Base-by-base conservation (phyloP, 2,329 filamentous ascomycete species). In the Microthyrium microscopicum region DNA sequence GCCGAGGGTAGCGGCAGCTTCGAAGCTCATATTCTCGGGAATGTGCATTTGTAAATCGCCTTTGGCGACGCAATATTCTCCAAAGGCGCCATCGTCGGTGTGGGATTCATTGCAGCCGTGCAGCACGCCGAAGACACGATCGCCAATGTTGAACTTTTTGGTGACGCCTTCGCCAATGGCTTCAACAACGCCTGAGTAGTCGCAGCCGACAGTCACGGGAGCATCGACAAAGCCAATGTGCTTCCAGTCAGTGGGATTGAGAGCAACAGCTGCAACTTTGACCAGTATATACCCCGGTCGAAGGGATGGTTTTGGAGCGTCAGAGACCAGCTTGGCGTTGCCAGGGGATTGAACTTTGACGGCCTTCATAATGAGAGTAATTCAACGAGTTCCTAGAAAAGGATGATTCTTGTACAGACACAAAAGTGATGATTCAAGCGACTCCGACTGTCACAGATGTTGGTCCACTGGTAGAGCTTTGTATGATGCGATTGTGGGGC, bases 231-330 rank as follows among this genome's bases (percentile, higher is more conserved):
- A 48, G 3, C 59, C 55, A 4, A 33, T 20, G 21, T 31, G 27
- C 16, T 36, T 36, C 34, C 33, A 38, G 19, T 38, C 36, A 6
- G 36, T 36, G 21, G 36, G 36, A 17, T 38, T 38, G 9, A 38
- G 30, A 17, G 18, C 18, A 4, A 72, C 60, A 11, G 59, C 56
- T 11, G 56, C 55, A 6, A 58, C 61, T 43, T 66, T 68, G 39
- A 70, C 60, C 5, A 69, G 56, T 16, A 71, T 52, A 41, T 66
- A 70, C 39, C 58, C 57, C 27, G 60, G 56, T n/a, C 55, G 55
- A 13, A 62, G 45, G 30, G 50, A 48, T 4, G 62, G 61, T 4
- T 61, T 37, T 8, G 57, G 51, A 4, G 20, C 19, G 31, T 36
- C 34, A 13, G 11, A 17, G 5, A 36, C 28, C 4, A 33, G 12